Evolutionary conservation across 2,329 filamentous ascomycete genomes (phyloP).

Genomic region (Cytospora leucostoma): DNA sequence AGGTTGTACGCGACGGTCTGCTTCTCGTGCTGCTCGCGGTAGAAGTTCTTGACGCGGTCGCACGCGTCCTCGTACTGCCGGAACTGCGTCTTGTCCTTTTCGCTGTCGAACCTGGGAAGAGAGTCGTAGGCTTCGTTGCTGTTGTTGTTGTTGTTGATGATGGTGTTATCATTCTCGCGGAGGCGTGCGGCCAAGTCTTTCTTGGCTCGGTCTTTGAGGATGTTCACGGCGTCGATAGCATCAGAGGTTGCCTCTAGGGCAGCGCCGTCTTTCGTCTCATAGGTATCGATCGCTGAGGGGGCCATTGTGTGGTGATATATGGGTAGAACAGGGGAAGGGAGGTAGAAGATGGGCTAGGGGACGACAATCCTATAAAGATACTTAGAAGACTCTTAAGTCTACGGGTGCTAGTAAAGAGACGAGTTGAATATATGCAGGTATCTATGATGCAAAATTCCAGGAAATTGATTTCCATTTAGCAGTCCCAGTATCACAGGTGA

Average conservation of each 20-base stretch:
- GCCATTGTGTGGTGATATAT: constrained; percentile 32
- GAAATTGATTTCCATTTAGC: background rate
- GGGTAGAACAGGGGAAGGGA: background rate
- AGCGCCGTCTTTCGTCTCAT: constrained; percentile 31
- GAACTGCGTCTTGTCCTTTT: constrained; percentile 40
- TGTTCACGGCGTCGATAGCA: constrained; percentile 39
- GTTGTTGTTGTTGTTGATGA: too few species aligned
- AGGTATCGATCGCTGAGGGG: constrained; percentile 33
- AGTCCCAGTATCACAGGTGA: background rate
- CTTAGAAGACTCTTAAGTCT: background rate
- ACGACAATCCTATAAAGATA: background rate
- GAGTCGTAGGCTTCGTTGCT: constrained; percentile 26
- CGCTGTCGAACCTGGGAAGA: constrained; percentile 35
- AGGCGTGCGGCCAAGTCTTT: constrained; percentile 17
- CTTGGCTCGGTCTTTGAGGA: constrained; percentile 30
- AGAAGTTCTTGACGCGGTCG: constrained; percentile 84
- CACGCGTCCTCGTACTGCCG: constrained; percentile 80
- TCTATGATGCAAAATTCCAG: background rate
- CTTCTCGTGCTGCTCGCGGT: constrained; percentile 69
- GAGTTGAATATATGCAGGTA: background rate
- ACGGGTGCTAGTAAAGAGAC: too few species aligned
- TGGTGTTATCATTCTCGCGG: background rate
- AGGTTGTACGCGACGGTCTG: constrained; percentile 86
- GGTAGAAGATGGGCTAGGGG: too few species aligned
- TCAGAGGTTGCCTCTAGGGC: constrained; percentile 40